These are phyloP conservation scores for Russula compacta DNA, from an alignment of 768 basidiomycete genomes.

Conservation along the genomic window DNA sequence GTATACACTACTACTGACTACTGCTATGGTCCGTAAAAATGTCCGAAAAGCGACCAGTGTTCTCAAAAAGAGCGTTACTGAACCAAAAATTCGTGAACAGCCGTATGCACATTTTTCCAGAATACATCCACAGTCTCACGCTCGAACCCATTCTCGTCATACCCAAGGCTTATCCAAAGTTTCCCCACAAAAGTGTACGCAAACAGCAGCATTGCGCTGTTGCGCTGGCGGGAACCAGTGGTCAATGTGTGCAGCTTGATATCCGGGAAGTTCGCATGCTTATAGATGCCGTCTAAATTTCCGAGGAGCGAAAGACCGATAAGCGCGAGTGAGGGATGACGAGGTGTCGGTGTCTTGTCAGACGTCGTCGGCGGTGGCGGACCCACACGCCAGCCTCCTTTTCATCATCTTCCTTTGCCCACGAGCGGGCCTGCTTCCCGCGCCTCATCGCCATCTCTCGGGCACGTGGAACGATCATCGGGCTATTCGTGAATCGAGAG, in stretches of 20 bases:
- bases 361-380: constrained; percentile 22
- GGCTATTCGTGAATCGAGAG: constrained; percentile 49
- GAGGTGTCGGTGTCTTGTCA: constrained; percentile 11
- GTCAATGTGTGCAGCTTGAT: constrained; percentile 65
- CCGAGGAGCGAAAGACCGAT: constrained; percentile 79
- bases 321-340: constrained; percentile 47
- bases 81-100: constrained; percentile 51
- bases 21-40: neutral
- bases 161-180: constrained; percentile 73
- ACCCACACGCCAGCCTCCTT: constrained; percentile 38
- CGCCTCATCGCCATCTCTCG: constrained; percentile 59
- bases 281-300: constrained; percentile 75
- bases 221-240: constrained; percentile 75
- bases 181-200: constrained; percentile 68
- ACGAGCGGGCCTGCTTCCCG: constrained; percentile 48
- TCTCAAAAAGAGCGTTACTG: constrained; percentile 8
- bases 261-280: constrained; percentile 46
- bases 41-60: neutral
- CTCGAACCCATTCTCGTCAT: constrained; percentile 71
- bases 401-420: constrained; percentile 72
- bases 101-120: constrained; percentile 51
- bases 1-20: neutral
- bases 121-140: constrained; percentile 50
- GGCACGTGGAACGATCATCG: constrained; percentile 52
- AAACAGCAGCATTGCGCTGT: constrained; percentile 74